These are phyloP conservation scores for Phytophthora podocarpi DNA, from an alignment of 352 stramenopile genomes.

Conservation along the genomic window DNA sequence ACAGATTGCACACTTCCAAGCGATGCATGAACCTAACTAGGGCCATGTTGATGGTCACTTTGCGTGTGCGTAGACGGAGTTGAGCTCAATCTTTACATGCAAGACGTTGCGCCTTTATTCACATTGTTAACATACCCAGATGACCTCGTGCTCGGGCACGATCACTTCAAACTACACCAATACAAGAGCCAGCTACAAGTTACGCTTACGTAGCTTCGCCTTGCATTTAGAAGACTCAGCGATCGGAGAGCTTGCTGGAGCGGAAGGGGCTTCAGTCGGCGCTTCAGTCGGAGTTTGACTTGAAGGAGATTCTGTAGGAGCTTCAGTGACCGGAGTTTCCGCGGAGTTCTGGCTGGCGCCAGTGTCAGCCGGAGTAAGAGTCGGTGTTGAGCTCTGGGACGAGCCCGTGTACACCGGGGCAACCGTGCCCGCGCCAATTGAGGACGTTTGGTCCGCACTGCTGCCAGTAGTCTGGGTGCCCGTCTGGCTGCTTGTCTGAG, in stretches of 20 bases:
- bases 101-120: constrained; percentile 5
- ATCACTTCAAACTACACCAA: constrained; percentile 9
- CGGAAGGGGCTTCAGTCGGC: background rate
- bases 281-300: background rate
- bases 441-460: constrained; percentile 13
- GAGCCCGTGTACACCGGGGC: background rate
- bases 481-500: constrained; percentile 11
- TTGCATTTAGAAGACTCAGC: constrained; percentile 14
- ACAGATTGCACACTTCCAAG: constrained; percentile 1
- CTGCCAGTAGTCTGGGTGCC: background rate
- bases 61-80: background rate
- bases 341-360: constrained; percentile 1
- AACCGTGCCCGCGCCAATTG: constrained; percentile 19
- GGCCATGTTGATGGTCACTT: background rate
- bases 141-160: too few species aligned
- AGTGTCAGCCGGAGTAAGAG: background rate
- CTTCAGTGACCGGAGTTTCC: constrained; percentile 1
- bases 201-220: constrained; percentile 21
- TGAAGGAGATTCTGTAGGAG: background rate
- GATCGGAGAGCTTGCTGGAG: background rate
- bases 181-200: constrained; percentile 10
- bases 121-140: background rate
- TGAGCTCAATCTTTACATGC: constrained; percentile 6
- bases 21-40: background rate
- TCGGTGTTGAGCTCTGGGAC: background rate